A percentile compares a stretch with the other conserved stretches of the same genome.
These are phyloP conservation scores for Talaromyces sp. DNA, from an alignment of 2,329 filamentous ascomycete genomes.

Conservation along the genomic window DNA sequence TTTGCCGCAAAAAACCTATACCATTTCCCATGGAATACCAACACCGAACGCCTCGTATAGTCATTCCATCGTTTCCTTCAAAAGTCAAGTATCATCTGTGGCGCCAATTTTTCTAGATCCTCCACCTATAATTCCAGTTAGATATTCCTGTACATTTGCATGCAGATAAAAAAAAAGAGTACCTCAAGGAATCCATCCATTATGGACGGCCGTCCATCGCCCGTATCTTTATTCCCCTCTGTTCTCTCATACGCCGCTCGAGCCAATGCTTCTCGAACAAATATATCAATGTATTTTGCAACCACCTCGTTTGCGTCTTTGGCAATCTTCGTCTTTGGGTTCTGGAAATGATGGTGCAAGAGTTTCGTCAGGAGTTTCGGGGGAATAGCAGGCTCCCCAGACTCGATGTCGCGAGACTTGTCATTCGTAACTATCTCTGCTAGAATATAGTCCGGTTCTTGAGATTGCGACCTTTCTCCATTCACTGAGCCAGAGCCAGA, in stretches of 20 bases:
- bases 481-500: slow-evolving; percentile 12
- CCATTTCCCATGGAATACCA: not conserved
- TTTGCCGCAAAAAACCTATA: not conserved
- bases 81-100: slow-evolving; percentile 81
- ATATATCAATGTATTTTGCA: slow-evolving; percentile 84
- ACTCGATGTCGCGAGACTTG: slow-evolving; percentile 25
- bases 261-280: slow-evolving; percentile 83
- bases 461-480: slow-evolving; percentile 21
- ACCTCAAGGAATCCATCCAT: slow-evolving; percentile 68
- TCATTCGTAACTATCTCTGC: slow-evolving; percentile 37
- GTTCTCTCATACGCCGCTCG: slow-evolving; percentile 67
- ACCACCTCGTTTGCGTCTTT: slow-evolving; percentile 72
- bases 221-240: slow-evolving; percentile 23
- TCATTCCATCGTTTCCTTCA: slow-evolving; percentile 31
- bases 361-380: slow-evolving; percentile 69
- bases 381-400: slow-evolving; percentile 55
- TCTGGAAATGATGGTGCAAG: slow-evolving; percentile 71
- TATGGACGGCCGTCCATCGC: slow-evolving; percentile 28
- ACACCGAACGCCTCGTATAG: slow-evolving; percentile 2
- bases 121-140: slow-evolving; percentile 57
- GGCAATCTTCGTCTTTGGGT: slow-evolving; percentile 67
- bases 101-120: slow-evolving; percentile 82
- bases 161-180: slow-evolving; percentile 24
- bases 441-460: slow-evolving; percentile 45
- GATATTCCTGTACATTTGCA: not conserved